Conservation (phyloP, 352 stramenopile genomes). For the Pythium pyrilobum region DNA sequence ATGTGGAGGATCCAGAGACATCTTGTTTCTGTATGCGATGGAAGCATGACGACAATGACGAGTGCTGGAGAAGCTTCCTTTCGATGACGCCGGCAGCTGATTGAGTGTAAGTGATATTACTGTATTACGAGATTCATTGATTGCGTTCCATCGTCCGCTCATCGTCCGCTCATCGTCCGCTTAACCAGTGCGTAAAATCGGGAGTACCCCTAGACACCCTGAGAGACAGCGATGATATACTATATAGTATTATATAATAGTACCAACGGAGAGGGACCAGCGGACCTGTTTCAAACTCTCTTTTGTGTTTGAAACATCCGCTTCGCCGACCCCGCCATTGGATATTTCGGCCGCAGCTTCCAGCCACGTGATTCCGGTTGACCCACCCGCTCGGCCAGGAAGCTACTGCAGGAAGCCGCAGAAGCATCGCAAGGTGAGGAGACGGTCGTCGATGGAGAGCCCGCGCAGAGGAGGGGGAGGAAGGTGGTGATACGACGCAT, state of each 20-base stretch:
- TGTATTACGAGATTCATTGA: no score
- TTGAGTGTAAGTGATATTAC: no score
- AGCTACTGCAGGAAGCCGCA: slow-evolving; percentile 8
- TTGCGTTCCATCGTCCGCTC: no score
- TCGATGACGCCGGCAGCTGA: slow-evolving; percentile 5
- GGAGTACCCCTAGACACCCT: no score
- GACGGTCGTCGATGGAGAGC: neutral
- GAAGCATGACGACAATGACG: slow-evolving; percentile 4
- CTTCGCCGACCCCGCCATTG: slow-evolving; percentile 19
- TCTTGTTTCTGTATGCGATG: slow-evolving; percentile 1
- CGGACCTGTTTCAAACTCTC: slow-evolving; percentile 2
- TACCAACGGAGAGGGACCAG: neutral
- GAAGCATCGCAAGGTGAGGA: neutral
- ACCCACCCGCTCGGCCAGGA: slow-evolving; percentile 2
- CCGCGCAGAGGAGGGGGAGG: neutral
- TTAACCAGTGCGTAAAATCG: no score
- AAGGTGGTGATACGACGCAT: no score
- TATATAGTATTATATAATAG: neutral
- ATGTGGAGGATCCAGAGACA: slow-evolving; percentile 5
- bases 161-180: no score
- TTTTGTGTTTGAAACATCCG: slow-evolving; percentile 11
- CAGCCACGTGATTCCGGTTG: slow-evolving; percentile 27
- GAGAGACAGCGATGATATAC: no score
- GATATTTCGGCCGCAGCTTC: slow-evolving; percentile 26
- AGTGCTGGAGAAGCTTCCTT: neutral